Evolutionary conservation across 2,329 filamentous ascomycete genomes (phyloP), one percentile per base, ranked within the genome.

Genomic region (Hirsutella minnesotensis): DNA sequence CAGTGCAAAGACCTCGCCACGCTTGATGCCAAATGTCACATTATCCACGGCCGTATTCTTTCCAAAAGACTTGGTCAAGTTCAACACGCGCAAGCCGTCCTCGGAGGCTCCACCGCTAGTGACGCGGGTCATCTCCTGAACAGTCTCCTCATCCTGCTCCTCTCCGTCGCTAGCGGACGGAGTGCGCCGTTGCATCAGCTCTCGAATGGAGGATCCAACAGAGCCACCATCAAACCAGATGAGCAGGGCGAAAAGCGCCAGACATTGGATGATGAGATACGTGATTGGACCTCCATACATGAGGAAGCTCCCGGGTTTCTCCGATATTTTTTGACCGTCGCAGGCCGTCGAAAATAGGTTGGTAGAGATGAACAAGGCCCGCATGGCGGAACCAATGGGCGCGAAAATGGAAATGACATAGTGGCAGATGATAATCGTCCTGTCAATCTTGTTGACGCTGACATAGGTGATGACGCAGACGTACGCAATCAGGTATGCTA

Each of bases 261-360:
- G 58, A 0, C 77, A 77, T 56, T 95, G 89, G 0, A 88, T 39
- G 40, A 86, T 72, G 2, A 95, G 73, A 58, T 94, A 95, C 0
- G 92, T 61, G 30, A 95, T 90, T 0, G 87, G 86, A 0, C 85
- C 86, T 24, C 89, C 89, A 52, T 88, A 95, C 22, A 82, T 74
- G 1, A 72, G 70, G 27, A 95, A 77, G 4, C 72, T 77, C 7
- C 77, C 83, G 0, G 88, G 85, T 49, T 86, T 81, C 1, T 69
- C 66, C 1, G 80, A 77, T 18, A 88, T 62, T n/a, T 68, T 47
- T 18, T 75, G 67, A 21, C 73, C 79, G 27, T 76, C 71, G 57
- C 89, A 95, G 2, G 86, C 73, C 0, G 86, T 73, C 1, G 84
- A 88, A 60, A 95, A 95, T 3, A 89, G 68, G 56, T 95, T 95